Percentiles rank a stretch among this genome's conserved stretches.
These are phyloP conservation scores for Backusella morwellensis DNA, from an alignment of 192 early-diverging fungal species.

Conservation along the genomic window DNA sequence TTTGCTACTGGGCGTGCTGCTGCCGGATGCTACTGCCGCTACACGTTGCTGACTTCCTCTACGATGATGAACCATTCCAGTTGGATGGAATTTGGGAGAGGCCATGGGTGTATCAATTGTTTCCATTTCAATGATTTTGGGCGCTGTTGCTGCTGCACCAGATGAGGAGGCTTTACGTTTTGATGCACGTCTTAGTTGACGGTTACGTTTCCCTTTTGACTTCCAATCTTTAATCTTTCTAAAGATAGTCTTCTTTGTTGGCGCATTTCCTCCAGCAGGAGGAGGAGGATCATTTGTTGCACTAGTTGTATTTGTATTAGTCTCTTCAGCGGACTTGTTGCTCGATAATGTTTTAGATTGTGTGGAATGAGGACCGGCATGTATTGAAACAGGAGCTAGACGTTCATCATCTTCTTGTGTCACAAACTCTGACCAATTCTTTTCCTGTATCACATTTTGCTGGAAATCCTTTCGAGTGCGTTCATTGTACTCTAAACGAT, in stretches of 20 bases:
- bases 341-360: background rate
- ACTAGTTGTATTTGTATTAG: background rate
- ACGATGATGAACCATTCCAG: background rate
- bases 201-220: background rate
- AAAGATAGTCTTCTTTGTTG: constrained; percentile 8
- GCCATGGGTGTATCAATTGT: constrained; percentile 34
- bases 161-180: background rate
- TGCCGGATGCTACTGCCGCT: background rate
- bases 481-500: constrained; percentile 35
- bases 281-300: background rate
- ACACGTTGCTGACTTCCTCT: background rate
- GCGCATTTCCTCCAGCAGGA: background rate
- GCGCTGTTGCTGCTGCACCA: background rate
- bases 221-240: constrained; percentile 16
- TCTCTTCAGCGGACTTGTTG: background rate
- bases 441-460: constrained; percentile 15
- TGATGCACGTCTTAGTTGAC: background rate
- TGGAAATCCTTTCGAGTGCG: constrained; percentile 30
- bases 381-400: background rate
- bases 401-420: constrained; percentile 3
- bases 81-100: constrained; percentile 27
- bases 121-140: constrained; percentile 35
- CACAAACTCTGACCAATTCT: constrained; percentile 36
- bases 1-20: constrained; percentile 18
- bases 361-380: background rate